phyloP scores from a whole-genome alignment of 2,329 filamentous ascomycete genomes.

The Neodidymelliopsis sp. region DNA sequence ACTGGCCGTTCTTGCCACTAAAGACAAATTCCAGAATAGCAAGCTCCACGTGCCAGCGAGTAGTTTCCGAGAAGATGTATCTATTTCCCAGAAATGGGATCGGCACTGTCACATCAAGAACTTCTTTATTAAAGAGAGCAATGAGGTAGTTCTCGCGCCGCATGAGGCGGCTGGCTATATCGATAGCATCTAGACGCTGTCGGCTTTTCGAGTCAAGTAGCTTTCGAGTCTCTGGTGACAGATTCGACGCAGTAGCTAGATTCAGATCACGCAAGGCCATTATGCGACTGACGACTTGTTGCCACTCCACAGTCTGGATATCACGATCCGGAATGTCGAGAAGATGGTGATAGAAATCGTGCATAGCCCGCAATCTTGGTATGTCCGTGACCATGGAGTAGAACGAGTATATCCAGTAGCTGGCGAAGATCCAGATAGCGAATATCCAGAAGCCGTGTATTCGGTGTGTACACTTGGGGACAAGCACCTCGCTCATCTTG shows the following conservation, averaged over 20 bases:
- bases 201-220: conserved; percentile 85
- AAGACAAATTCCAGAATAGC: conserved; percentile 95
- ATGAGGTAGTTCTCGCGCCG: conserved; percentile 96
- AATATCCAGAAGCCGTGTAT: conserved; percentile 82
- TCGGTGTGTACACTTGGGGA: conserved; percentile 75
- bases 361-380: conserved; percentile 75
- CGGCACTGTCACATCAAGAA: conserved; percentile 84
- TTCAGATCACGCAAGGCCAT: conserved; percentile 87
- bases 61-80: conserved; percentile 85
- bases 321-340: conserved; percentile 84
- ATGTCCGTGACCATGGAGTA: conserved; percentile 78
- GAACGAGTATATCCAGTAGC: conserved; percentile 84
- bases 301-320: conserved; percentile 95
- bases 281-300: conserved; percentile 83
- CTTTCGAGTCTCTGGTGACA: conserved; percentile 65
- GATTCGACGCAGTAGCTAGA: conserved; percentile 75
- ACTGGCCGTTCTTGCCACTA: conserved; percentile 79
- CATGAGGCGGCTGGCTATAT: conserved; percentile 97
- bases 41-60: conserved; percentile 91
- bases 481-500: conserved; percentile 65
- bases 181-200: conserved; percentile 92
- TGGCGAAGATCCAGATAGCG: conserved; percentile 81
- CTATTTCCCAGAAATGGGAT: conserved; percentile 81
- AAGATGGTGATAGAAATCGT: conserved; percentile 84
- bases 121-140: conserved; percentile 95